Conservation (phyloP, 2,329 filamentous ascomycete species). For the Lecanicillium sp. region DNA sequence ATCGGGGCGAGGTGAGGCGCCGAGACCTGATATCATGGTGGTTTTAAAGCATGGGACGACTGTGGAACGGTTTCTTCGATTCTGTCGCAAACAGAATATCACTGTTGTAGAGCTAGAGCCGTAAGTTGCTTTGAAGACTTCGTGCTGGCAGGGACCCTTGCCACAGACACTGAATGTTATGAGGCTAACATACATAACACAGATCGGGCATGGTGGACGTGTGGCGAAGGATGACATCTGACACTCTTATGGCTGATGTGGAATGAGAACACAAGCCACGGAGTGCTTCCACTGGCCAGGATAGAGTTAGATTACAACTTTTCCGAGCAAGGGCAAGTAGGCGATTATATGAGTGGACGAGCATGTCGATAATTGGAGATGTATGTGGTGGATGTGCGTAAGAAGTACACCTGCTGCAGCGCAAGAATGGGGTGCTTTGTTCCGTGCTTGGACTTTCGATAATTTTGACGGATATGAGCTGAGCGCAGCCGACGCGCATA, state of each 20-base stretch:
- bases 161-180: neutral
- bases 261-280: no score
- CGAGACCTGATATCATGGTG: neutral
- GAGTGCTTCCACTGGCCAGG: no score
- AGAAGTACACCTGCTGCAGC: no score
- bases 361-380: no score
- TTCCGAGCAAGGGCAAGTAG: no score
- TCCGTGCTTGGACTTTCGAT: no score
- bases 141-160: neutral
- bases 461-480: no score
- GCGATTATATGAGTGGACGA: no score
- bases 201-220: neutral
- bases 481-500: no score
- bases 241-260: neutral
- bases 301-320: no score
- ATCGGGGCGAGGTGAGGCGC: neutral
- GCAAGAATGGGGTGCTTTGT: no score
- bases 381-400: no score
- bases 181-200: neutral
- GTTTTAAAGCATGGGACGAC: neutral
- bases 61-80: neutral
- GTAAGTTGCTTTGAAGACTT: neutral
- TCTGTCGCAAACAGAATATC: neutral
- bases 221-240: conserved; percentile 1
- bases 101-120: neutral